phyloP scores from a whole-genome alignment of 768 basidiomycete species.

The Auriculariales sp. region DNA sequence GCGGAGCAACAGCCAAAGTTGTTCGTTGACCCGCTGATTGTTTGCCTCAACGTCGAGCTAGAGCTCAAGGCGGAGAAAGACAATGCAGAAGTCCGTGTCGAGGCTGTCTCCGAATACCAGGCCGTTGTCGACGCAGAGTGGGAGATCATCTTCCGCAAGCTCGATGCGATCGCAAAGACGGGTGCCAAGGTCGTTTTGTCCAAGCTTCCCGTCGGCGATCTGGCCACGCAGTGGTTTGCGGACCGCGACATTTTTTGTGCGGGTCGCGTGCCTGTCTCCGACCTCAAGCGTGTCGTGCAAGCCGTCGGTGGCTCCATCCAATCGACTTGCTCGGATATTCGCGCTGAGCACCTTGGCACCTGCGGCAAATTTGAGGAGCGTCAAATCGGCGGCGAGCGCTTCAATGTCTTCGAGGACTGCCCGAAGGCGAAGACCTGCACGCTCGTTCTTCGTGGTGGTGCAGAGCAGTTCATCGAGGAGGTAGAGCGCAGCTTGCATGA shows the following conservation, averaged over 20 bases:
- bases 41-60: conserved; percentile 93
- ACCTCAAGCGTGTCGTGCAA: conserved; percentile 86
- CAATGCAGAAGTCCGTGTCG: conserved; percentile 95
- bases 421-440: conserved; percentile 93
- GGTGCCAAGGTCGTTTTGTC: conserved; percentile 96
- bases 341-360: conserved; percentile 80
- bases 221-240: conserved; percentile 98
- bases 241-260: conserved; percentile 99
- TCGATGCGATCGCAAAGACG: conserved; percentile 89
- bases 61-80: conserved; percentile 99
- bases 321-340: conserved; percentile 88
- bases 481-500: conserved; percentile 96
- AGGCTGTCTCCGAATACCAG: conserved; percentile 95
- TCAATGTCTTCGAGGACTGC: conserved; percentile 89
- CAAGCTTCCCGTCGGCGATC: conserved; percentile 94
- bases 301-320: conserved; percentile 92
- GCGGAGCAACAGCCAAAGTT: conserved; percentile 97
- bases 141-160: conserved; percentile 97
- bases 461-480: conserved; percentile 98
- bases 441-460: conserved; percentile 83
- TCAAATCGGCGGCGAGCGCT: conserved; percentile 94
- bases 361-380: conserved; percentile 87
- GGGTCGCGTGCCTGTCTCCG: conserved; percentile 80
- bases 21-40: conserved; percentile 76
- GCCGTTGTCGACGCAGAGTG: conserved; percentile 99